A percentile compares a stretch with the other conserved stretches of the same genome.
Evolutionary conservation across 1,284 basidiomycete genomes (phyloP).

Genomic region (Uromyces viciae-fabae): DNA sequence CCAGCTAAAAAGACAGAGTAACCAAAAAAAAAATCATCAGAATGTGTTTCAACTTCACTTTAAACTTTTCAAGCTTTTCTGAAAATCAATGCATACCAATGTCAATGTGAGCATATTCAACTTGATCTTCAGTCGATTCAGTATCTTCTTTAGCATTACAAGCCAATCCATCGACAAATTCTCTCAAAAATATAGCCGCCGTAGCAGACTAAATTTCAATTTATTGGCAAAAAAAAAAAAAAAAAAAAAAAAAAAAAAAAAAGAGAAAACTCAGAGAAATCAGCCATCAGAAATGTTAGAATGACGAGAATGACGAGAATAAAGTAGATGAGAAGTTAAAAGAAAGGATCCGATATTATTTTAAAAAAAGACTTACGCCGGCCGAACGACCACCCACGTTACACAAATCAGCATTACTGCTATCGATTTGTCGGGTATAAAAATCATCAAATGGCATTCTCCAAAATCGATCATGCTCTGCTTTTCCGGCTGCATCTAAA

Average conservation of each 20-base stretch:
- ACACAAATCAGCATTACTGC: constrained; percentile 74
- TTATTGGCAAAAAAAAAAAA: not conserved
- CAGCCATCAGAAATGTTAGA: not conserved
- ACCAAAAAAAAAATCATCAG: not conserved
- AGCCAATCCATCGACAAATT: constrained; percentile 49
- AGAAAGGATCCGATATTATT: not conserved
- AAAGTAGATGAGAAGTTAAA: not conserved
- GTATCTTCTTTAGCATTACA: constrained; percentile 34
- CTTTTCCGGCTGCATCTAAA: constrained; percentile 67
- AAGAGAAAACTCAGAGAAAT: not conserved
- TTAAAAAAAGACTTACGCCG: constrained; percentile 56
- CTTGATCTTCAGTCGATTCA: constrained; percentile 23
- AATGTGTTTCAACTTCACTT: too few relatives aligned
- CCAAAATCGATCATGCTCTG: constrained; percentile 64
- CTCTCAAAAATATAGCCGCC: constrained; percentile 80
- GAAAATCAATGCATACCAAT: constrained; percentile 41
- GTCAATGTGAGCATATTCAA: constrained; percentile 43
- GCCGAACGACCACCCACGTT: constrained; percentile 70
- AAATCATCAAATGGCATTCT: constrained; percentile 66
- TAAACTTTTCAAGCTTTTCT: too few relatives aligned
- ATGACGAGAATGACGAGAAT: too few relatives aligned
- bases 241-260: not conserved
- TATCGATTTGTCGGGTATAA: constrained; percentile 68
- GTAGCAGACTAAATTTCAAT: constrained; percentile 62
- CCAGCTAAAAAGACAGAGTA: constrained; percentile 5